Conservation (phyloP, 1,139 yeast genomes). For the Diutina sp. region DNA sequence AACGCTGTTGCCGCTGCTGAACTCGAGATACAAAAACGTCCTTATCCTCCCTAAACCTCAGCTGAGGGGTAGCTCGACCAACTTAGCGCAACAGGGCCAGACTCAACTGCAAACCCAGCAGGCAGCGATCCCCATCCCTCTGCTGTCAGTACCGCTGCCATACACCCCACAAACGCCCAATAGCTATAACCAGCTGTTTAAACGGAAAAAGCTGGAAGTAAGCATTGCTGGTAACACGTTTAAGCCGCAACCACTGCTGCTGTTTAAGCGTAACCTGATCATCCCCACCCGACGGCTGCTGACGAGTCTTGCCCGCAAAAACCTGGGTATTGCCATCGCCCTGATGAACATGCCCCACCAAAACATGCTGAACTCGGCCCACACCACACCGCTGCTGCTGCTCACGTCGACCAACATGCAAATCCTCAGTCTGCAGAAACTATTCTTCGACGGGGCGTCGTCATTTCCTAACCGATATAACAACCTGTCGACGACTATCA, state of each 20-base stretch:
- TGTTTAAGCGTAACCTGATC: neutral
- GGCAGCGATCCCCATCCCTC: conserved; percentile 8
- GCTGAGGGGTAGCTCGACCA: conserved; percentile 2
- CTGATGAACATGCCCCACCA: neutral
- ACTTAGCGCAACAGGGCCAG: conserved; percentile 4
- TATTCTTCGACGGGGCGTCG: conserved; percentile 15
- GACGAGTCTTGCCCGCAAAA: neutral
- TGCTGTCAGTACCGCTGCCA: conserved; percentile 5
- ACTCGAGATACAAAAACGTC: conserved; percentile 23
- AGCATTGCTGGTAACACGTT: conserved; percentile 9
- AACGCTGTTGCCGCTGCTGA: conserved; percentile 4
- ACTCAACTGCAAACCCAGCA: conserved; percentile 6
- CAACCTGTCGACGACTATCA: neutral
- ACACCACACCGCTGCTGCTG: neutral
- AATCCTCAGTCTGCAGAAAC: conserved; percentile 14
- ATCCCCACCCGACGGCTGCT: neutral
- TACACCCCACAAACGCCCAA: conserved; percentile 17
- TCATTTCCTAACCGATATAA: neutral
- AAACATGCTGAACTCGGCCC: neutral
- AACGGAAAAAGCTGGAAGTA: conserved; percentile 30
- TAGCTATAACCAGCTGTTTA: conserved; percentile 20
- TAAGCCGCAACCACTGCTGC: neutral
- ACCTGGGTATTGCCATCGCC: neutral
- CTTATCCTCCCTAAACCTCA: conserved; percentile 30
- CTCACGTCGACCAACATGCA: conserved; percentile 18